Evolutionary conservation across 2,329 filamentous ascomycete species (phyloP), one percentile per base, ranked within the genome.

Genomic region (Fusarium abutilonis): DNA sequence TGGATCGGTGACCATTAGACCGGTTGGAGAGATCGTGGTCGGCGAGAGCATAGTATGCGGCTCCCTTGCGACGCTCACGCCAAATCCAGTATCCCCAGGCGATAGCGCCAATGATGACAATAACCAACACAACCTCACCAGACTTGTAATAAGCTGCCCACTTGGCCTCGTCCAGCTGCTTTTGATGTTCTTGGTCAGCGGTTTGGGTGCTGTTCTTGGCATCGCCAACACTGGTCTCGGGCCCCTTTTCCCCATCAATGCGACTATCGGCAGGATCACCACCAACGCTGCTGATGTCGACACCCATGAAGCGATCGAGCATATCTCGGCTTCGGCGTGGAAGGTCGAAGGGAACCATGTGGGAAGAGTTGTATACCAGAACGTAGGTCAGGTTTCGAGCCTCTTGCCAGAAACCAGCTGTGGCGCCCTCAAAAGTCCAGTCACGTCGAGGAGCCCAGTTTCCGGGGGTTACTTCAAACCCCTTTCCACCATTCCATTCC

Each of bases 291-390:
- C 86, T 90, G 66, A 98, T 96, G 73, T 98, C 93, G 36, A 99
- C 92, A 44, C 87, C 86, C 84, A 98, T 92, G 78, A 99, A 97
- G 36, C 95, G 90, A 76, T 99, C 94, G 14, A 99, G 87, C 95
- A 99, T 99, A 75, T 98, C 95, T 60, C 94, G 87, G 17, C 89
- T 90, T 59, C 93, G 89, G 43, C 92, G 88, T 1, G 94, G 89
- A 69, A 90, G 91, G 76, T 99, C 94, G 72, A 95, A 98, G 1
- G 95, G 96, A 1, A 99, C 95, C 95, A 99, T 99, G 77, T 99
- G 95, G 45, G 91, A 96, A 14, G 92, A 88, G 75, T 99, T 96
- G 81, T 96, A 92, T 78, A 98, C 97, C 36, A 96, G 83, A 29
- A 99, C 89, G 73, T 99, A 99, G 1, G 95, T 97, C 60, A 99